Evolutionary conservation across 257 asterid genomes (phyloP).

Genomic region (Fraxinus quadrangulata): DNA sequence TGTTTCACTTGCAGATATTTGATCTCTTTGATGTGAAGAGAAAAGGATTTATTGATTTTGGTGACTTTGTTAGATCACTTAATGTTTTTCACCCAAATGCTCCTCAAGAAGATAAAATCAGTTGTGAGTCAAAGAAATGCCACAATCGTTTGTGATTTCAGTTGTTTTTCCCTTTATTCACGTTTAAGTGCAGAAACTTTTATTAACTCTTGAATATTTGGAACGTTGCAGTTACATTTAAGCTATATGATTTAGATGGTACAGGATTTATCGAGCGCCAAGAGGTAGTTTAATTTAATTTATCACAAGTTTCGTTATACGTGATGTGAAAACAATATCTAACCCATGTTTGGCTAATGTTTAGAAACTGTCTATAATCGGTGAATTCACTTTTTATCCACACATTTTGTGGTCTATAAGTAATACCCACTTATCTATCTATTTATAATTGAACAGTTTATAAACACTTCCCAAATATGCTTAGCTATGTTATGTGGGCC

Average conservation of each 20-base stretch:
- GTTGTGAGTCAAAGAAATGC: conserved; percentile 53
- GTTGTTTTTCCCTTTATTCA: background rate
- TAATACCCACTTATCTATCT: no score
- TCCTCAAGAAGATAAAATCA: conserved; percentile 83
- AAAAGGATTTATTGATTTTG: conserved; percentile 94
- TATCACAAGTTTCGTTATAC: background rate
- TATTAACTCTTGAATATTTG: conserved; percentile 6
- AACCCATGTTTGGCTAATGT: background rate
- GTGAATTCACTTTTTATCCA: background rate
- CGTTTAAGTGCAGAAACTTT: conserved; percentile 3
- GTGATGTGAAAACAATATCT: background rate
- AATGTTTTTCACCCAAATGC: conserved; percentile 99
- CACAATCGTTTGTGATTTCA: background rate
- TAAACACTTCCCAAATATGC: background rate
- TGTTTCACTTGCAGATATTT: conserved; percentile 65
- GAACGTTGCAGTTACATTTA: conserved; percentile 75
- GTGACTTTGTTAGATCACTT: conserved; percentile 89
- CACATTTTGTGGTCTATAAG: background rate
- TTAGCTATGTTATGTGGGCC: background rate
- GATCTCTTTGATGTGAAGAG: conserved; percentile 94
- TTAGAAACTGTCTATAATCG: no score
- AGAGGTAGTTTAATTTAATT: conserved; percentile 58
- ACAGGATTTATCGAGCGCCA: conserved; percentile 93
- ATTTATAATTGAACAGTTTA: no score
- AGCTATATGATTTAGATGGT: conserved; percentile 90